Evolutionary conservation across 768 basidiomycete species (phyloP).

Genomic region (Dictyophora rubrovolvata): DNA sequence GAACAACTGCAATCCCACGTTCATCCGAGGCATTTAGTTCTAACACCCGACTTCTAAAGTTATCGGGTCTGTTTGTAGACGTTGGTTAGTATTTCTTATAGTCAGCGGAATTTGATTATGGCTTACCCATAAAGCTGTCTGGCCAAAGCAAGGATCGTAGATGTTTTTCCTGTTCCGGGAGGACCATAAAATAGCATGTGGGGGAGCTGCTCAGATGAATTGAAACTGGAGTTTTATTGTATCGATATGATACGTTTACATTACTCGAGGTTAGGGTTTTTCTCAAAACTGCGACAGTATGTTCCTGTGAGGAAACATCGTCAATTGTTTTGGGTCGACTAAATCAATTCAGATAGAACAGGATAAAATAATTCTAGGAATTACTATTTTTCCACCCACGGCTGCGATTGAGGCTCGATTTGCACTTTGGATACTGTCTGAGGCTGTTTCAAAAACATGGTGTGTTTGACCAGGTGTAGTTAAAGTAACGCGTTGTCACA

Average conservation of each 20-base stretch:
- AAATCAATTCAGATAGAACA: neutral
- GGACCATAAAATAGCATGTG: constrained; percentile 99
- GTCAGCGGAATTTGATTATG: neutral
- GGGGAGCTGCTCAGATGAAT: constrained; percentile 55
- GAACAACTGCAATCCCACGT: constrained; percentile 90
- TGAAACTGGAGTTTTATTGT: constrained; percentile 7
- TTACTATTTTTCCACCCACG: constrained; percentile 99
- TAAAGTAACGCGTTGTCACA: constrained; percentile 30
- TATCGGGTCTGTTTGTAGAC: constrained; percentile 60
- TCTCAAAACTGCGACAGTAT: constrained; percentile 83
- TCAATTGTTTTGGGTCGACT: constrained; percentile 97
- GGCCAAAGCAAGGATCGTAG: constrained; percentile 89
- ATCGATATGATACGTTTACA: constrained; percentile 32
- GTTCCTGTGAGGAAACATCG: constrained; percentile 95
- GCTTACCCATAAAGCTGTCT: constrained; percentile 88
- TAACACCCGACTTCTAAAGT: constrained; percentile 85
- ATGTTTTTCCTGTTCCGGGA: constrained; percentile 97
- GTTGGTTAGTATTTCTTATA: neutral
- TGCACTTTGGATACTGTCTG: constrained; percentile 27
- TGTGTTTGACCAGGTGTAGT: constrained; percentile 34
- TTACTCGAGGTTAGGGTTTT: constrained; percentile 92
- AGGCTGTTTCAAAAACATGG: constrained; percentile 43
- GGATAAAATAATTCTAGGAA: constrained; percentile 15
- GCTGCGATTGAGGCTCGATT: constrained; percentile 55
- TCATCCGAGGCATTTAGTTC: constrained; percentile 99